Evolutionary conservation across 352 stramenopile species (phyloP).

Genomic region (Pythium rhizo-oryzae): DNA sequence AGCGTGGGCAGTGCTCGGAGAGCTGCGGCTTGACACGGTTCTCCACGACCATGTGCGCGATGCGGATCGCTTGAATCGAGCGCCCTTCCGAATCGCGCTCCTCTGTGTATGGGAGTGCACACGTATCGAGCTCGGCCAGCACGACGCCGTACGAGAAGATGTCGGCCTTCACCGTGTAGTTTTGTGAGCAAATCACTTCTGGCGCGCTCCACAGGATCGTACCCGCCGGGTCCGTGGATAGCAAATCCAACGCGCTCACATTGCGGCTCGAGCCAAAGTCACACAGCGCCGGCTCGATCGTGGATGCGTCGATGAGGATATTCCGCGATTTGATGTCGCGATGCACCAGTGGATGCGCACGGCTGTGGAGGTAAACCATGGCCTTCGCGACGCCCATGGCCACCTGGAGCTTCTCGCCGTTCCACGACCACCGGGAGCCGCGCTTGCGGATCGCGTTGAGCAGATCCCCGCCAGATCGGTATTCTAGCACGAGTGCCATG

Average conservation of each 20-base stretch:
- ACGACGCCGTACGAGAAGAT: conserved; percentile 64
- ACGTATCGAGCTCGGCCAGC: conserved; percentile 61
- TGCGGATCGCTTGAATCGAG: conserved; percentile 26
- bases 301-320: conserved; percentile 43
- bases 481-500: conserved; percentile 49
- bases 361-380: conserved; percentile 52
- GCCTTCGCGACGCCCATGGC: conserved; percentile 45
- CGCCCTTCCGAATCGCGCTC: conserved; percentile 22
- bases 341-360: conserved; percentile 45
- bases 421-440: conserved; percentile 41
- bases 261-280: conserved; percentile 47
- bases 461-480: conserved; percentile 47
- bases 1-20: conserved; percentile 39
- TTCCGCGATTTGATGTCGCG: conserved; percentile 59
- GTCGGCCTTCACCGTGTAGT: conserved; percentile 48
- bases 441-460: conserved; percentile 32
- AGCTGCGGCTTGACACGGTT: conserved; percentile 36
- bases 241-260: conserved; percentile 26
- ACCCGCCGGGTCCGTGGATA: conserved; percentile 29
- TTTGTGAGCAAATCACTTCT: conserved; percentile 43
- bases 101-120: conserved; percentile 35
- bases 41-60: conserved; percentile 35
- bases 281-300: conserved; percentile 48
- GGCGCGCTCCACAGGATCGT: conserved; percentile 52
- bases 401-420: conserved; percentile 48